Base-by-base conservation (phyloP, 768 basidiomycete genomes). In the Thelephora ganbajun region DNA sequence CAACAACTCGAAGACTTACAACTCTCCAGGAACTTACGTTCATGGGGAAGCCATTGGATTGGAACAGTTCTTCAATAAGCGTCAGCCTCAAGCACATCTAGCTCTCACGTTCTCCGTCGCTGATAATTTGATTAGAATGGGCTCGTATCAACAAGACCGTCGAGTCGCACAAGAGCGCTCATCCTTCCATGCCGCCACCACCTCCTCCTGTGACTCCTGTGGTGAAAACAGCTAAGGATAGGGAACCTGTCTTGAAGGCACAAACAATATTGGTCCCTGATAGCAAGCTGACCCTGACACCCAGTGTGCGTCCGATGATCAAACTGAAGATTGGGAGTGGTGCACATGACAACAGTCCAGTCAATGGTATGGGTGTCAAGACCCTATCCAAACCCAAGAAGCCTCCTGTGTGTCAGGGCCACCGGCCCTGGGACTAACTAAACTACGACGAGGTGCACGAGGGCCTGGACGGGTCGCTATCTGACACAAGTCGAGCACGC, bases 1-100 rank as follows among this genome's bases (percentile, higher is more conserved):
- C 43, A 59, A 67, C 41, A 99, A 99, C 56, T 88, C 91, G 18
- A 84, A 85, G 59, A 68, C 70, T 14, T 99, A 94, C 69, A 98
- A 96, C 58, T 64, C 70, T 18, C 64, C 73, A 11, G 78, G 78
- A 22, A 81, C 77, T 47, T 81, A 72, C 48, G 86, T 83, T 6
- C 77, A 85, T 53, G 80, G 77, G 42, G 80, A 87, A 53, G 84
- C 89, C 0, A 68, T 83, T 35, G 70, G 72, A 22, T 65, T 97
- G 35, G 88, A 94, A 56, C 69, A 65, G 0, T 80, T 83, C 57
- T 94, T 97, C 55, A 83, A 94, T 53, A 88, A 85, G 66, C 72
- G 91, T 92, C 57, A 48, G 85, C 71, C 5, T 30, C 49, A 43
- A 39, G 33, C 13, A 50, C 41, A 12, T 42, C n/a, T 18, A 48